These are phyloP conservation scores for Tetrapisispora pingtungensis DNA, from an alignment of 805 yeast genomes.

Conservation along the genomic window DNA sequence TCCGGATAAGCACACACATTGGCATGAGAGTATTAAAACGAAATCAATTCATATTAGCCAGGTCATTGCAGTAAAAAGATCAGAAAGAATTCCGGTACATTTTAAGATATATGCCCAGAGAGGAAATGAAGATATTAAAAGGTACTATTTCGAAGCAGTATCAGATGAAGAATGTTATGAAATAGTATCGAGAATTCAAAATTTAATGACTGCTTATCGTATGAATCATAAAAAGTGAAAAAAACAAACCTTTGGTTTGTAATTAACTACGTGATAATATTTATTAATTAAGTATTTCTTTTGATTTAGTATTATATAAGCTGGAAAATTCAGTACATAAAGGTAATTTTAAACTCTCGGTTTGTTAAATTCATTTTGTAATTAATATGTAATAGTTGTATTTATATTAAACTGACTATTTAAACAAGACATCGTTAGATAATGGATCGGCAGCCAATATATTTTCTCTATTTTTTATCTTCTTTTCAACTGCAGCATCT, in stretches of 20 bases:
- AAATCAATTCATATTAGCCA: conserved; percentile 80
- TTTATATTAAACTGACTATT: conserved; percentile 20
- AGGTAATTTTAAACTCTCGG: no score
- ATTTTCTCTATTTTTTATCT: conserved; percentile 63
- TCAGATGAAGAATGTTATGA: conserved; percentile 53
- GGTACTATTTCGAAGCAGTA: conserved; percentile 79
- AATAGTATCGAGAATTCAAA: conserved; percentile 60
- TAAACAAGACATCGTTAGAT: conserved; percentile 67
- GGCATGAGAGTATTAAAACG: conserved; percentile 72
- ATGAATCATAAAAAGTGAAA: conserved; percentile 28
- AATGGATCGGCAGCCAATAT: conserved; percentile 74
- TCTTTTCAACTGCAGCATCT: conserved; percentile 68
- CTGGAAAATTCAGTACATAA: no score
- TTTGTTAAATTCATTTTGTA: not conserved
- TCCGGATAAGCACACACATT: conserved; percentile 70
- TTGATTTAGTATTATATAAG: no score
- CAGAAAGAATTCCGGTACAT: conserved; percentile 61
- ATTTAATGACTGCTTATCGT: conserved; percentile 46
- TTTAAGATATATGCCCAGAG: conserved; percentile 74
- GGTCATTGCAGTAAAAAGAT: conserved; percentile 64
- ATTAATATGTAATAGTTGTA: not conserved
- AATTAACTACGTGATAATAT: no score
- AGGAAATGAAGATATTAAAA: conserved; percentile 52
- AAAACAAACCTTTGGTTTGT: not conserved
- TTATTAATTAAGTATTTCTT: no score